Evolutionary conservation across 768 basidiomycete genomes (phyloP).

Genomic region (Podaxis pistillaris): DNA sequence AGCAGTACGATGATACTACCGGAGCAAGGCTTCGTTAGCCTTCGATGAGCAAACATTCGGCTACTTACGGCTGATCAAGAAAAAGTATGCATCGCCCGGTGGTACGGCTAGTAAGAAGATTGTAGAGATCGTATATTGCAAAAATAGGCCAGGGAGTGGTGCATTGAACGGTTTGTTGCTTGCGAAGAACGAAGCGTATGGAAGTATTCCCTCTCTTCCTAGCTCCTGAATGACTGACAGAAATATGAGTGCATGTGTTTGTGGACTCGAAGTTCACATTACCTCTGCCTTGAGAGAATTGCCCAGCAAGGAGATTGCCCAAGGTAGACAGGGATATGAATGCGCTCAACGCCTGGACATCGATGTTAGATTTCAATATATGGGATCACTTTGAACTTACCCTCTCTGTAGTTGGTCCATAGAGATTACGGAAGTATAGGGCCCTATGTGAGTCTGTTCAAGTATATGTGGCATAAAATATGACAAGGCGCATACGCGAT

Average conservation of each 20-base stretch:
- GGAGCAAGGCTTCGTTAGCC: neutral
- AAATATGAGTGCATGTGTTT: neutral
- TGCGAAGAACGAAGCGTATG: slow-evolving; percentile 64
- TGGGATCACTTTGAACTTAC: slow-evolving; percentile 30
- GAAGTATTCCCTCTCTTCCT: slow-evolving; percentile 69
- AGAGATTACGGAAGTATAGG: slow-evolving; percentile 73
- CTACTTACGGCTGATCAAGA: slow-evolving; percentile 56
- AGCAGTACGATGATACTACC: slow-evolving; percentile 57
- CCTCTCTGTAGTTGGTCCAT: slow-evolving; percentile 58
- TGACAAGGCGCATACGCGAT: slow-evolving; percentile 53
- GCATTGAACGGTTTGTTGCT: slow-evolving; percentile 71
- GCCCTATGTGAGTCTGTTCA: slow-evolving; percentile 37
- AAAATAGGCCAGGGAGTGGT: slow-evolving; percentile 60
- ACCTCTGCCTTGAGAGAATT: slow-evolving; percentile 71
- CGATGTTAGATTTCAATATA: neutral
- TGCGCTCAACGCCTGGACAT: slow-evolving; percentile 49
- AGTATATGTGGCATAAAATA: too few species aligned
- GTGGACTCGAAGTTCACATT: slow-evolving; percentile 5
- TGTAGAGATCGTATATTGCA: slow-evolving; percentile 61
- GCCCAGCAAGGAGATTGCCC: slow-evolving; percentile 60
- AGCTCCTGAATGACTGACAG: slow-evolving; percentile 68
- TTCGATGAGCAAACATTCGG: neutral
- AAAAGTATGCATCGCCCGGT: slow-evolving; percentile 73
- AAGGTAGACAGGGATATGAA: slow-evolving; percentile 65
- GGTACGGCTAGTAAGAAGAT: slow-evolving; percentile 55